These are phyloP conservation scores for Laburnicola sp. DNA, from an alignment of 2,329 filamentous ascomycete species.

Conservation along the genomic window DNA sequence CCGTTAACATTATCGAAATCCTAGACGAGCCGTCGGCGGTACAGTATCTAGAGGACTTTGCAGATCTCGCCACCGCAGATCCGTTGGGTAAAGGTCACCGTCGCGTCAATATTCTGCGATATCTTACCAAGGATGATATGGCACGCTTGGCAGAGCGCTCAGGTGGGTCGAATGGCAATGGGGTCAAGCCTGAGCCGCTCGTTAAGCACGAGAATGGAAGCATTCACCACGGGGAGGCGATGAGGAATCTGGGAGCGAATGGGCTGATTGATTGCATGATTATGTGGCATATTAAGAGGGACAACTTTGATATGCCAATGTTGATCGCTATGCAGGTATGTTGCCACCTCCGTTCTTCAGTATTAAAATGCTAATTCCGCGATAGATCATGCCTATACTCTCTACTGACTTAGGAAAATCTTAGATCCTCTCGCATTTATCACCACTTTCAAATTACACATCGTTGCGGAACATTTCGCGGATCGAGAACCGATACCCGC, in stretches of 20 bases:
- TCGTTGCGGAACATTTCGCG: too few relatives aligned
- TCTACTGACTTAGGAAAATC: background rate
- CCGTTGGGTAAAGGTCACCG: constrained; percentile 82
- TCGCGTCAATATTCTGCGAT: constrained; percentile 85
- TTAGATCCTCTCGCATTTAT: background rate
- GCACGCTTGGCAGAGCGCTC: constrained; percentile 30
- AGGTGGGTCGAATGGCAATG: constrained; percentile 23
- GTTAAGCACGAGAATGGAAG: constrained; percentile 36
- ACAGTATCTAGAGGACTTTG: constrained; percentile 95
- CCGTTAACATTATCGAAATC: constrained; percentile 88
- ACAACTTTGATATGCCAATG: constrained; percentile 98
- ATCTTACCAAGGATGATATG: constrained; percentile 59
- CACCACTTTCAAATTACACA: too few relatives aligned
- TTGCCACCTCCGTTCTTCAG: constrained; percentile 37
- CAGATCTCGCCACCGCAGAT: constrained; percentile 88
- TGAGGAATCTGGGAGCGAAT: constrained; percentile 76
- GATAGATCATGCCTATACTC: constrained; percentile 38
- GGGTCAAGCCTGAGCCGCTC: constrained; percentile 27
- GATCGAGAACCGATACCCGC: too few relatives aligned
- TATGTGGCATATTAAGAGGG: constrained; percentile 95
- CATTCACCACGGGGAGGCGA: constrained; percentile 65
- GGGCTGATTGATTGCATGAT: constrained; percentile 94
- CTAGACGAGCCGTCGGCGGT: constrained; percentile 92
- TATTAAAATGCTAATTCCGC: constrained; percentile 10
- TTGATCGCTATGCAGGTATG: constrained; percentile 97